Evolutionary conservation across 225 moss, liverwort and hornwort genomes (phyloP), one percentile per base, ranked within the genome.

Genomic region (Asterella californica): DNA sequence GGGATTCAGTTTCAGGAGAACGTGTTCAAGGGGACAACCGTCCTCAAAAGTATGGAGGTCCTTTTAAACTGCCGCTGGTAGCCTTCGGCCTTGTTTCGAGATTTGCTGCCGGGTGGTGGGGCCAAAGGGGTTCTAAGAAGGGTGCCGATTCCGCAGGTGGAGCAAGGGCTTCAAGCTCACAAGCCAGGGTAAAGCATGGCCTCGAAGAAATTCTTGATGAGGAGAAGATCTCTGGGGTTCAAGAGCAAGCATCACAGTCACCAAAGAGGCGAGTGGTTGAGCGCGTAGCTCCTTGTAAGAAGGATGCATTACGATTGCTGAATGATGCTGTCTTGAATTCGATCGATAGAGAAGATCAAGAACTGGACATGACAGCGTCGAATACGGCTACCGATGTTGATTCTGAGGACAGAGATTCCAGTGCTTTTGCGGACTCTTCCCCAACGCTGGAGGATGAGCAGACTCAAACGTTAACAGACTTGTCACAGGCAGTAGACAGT

Each of bases 71-170:
- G 83, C 91, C 87, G 66, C 60, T 78, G 74, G 94, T 87, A 84
- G 94, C 94, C 29, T 87, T 96, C 27, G 92, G 88, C 54, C 87
- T 96, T 4, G 86, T 96, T 69, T 91, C 96, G 71, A 88, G 91
- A 85, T 78, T 96, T 86, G 91, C 96, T 11, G 85, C 90, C 77
- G 92, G 94, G 49, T 85, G 90, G 77, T 88, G 94, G 89, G 91
- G 92, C 74, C 83, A 91, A 25, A 83, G 90, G 80, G 93, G 87
- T 65, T 78, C 75, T 64, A 91, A 81, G 53, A 90, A 85, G 78
- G 78, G 72, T 53, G 33, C 17, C 10, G 83, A 83, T 72, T 37
- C 53, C 49, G 47, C 78, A 37, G 79, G 77, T 62, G 86, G 34
- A 70, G 76, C 70, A 24, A 77, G 66, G 72, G 89, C 90, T 78